These are phyloP conservation scores for Debaryomyces udenii DNA, from an alignment of 1,139 yeast genomes.

Conservation along the genomic window DNA sequence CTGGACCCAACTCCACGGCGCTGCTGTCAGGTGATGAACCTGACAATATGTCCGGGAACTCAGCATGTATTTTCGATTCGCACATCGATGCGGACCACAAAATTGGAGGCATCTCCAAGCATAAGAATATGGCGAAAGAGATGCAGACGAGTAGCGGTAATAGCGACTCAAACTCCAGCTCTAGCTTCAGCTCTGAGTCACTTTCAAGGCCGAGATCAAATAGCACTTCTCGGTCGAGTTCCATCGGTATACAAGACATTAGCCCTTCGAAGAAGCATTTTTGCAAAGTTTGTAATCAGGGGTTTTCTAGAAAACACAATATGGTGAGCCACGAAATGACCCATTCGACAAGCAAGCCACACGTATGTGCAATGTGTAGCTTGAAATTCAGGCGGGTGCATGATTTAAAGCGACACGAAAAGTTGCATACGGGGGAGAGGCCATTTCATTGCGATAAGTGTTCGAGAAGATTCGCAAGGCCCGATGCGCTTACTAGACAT, in stretches of 20 bases:
- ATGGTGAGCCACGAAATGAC: constrained; percentile 73
- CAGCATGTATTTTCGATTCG: too few relatives aligned
- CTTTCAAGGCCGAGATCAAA: too few relatives aligned
- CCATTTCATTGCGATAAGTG: constrained; percentile 68
- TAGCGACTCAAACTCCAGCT: neutral
- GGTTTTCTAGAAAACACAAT: constrained; percentile 72
- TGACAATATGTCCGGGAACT: too few relatives aligned
- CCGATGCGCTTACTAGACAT: constrained; percentile 75
- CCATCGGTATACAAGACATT: too few relatives aligned
- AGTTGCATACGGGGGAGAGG: constrained; percentile 75
- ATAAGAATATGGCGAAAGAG: constrained; percentile 3
- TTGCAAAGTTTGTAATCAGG: constrained; percentile 63
- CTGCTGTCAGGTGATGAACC: too few relatives aligned
- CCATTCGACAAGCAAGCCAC: constrained; percentile 70
- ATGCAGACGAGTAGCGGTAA: constrained; percentile 10
- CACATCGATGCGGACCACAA: too few relatives aligned
- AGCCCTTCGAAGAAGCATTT: constrained; percentile 35
- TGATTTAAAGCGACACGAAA: constrained; percentile 75
- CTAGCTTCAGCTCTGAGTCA: neutral
- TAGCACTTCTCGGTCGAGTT: neutral
- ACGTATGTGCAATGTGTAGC: constrained; percentile 64
- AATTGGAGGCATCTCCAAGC: neutral
- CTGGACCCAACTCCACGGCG: too few relatives aligned
- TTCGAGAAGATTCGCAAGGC: constrained; percentile 69
- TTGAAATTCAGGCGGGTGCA: constrained; percentile 70